Base-by-base conservation (phyloP, 1,284 basidiomycete species). In the Moesziomyces parantarcticus region DNA sequence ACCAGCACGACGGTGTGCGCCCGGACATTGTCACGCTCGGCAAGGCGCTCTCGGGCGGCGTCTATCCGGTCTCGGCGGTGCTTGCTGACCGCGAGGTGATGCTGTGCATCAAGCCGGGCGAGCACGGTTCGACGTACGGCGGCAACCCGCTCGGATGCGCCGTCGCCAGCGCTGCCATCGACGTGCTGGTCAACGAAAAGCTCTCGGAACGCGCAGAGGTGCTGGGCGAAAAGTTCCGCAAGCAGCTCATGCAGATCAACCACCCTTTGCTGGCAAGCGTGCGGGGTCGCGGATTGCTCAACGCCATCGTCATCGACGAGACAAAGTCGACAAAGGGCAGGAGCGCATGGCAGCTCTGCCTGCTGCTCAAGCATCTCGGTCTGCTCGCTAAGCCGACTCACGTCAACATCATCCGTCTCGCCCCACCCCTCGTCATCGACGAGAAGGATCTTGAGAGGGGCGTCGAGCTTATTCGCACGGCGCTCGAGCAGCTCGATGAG, bases 361-460 rank as follows among this genome's bases (percentile, higher is more conserved):
- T 98, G 80, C 85, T 98, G 74, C 86, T 99, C 85, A 97, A 96
- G 90, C 90, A 89, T 78, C 88, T 92, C 58, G 94, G 95, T 9
- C 87, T 97, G 58, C 86, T 97, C 70, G 94, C 94, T 51, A 99
- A 99, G 87, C 95, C 96, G 16, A 99, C 96, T 0, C 96, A 98
- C 82, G 89, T 90, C 47, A 96, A 97, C 85, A 93, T 93, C 91
- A 93, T 99, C 76, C 92, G 96, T 34, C 94, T 99, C 80, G 93
- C 96, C 1, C 96, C 96, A 3, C 96, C 96, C 1, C 86, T 99
- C 45, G 93, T 98, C 58, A 98, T 99, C 69, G 87, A 88, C 21
- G 92, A 97, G 80, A 89, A 89, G 41, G 93, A 97, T 69, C 83
- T 98, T 58, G 86, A 87, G 83, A 89, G 89, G 84, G 91, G 90